A percentile compares a stretch with the other conserved stretches of the same genome.
These are phyloP conservation scores for Apiospora koreana DNA, from an alignment of 2,329 filamentous ascomycete species.

Conservation along the genomic window DNA sequence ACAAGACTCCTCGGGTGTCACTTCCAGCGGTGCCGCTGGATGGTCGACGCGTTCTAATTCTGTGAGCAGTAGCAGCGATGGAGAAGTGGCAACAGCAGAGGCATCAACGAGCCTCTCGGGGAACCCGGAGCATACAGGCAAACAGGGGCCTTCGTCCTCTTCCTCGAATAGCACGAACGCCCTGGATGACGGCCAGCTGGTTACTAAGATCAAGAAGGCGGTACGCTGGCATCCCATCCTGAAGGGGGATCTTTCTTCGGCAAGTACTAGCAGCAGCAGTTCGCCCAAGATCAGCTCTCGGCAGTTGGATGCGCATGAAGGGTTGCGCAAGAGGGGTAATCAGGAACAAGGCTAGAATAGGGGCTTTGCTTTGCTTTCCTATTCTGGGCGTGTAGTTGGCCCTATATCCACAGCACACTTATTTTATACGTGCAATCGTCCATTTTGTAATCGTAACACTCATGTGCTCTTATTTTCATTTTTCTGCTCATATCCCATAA, in stretches of 20 bases:
- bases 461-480: no score
- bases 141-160: background rate
- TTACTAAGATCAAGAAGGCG: background rate
- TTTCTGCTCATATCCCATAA: no score
- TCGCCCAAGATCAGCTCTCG: background rate
- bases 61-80: background rate
- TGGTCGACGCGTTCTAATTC: no score
- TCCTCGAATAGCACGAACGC: background rate
- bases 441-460: no score
- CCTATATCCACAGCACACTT: no score
- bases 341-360: background rate
- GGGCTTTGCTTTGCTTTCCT: background rate
- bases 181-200: background rate
- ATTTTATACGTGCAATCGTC: no score
- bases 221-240: background rate
- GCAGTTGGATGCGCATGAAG: background rate
- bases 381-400: background rate
- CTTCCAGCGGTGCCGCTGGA: background rate
- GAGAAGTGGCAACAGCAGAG: background rate
- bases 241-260: background rate
- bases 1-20: background rate
- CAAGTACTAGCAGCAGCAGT: background rate
- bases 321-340: background rate
- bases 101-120: background rate
- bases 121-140: background rate